These are phyloP conservation scores for Mucor sp. DNA, from an alignment of 371 early-diverging fungal species.

Conservation along the genomic window DNA sequence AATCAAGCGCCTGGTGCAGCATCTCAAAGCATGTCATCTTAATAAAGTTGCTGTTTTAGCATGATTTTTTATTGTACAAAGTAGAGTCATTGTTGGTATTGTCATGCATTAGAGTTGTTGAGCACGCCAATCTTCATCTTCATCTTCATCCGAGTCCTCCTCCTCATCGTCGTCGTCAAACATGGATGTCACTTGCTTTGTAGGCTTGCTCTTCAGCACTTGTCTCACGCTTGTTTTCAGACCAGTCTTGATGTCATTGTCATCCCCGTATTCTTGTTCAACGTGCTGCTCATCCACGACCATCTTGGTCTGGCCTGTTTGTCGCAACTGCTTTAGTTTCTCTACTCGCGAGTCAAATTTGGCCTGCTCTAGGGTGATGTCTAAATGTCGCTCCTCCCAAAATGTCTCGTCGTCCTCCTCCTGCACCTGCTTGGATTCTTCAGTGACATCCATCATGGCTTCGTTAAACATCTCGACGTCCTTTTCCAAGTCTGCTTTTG, in stretches of 20 bases:
- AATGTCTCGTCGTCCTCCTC: conserved; percentile 41
- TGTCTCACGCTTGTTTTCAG: conserved; percentile 29
- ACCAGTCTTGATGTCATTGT: conserved; percentile 16
- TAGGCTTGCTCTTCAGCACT: conserved; percentile 14
- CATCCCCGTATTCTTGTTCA: conserved; percentile 19
- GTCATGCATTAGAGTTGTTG: conserved; percentile 21
- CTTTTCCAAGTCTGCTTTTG: conserved; percentile 34
- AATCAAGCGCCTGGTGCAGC: conserved; percentile 39
- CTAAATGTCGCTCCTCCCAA: conserved; percentile 41
- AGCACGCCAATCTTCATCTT: conserved; percentile 28
- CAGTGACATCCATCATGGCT: conserved; percentile 38
- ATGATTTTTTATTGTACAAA: not conserved
- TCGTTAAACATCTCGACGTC: conserved; percentile 40
- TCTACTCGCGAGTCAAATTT: conserved; percentile 40
- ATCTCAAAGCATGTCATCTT: conserved; percentile 7
- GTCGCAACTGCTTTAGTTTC: conserved; percentile 34
- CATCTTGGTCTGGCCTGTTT: not conserved
- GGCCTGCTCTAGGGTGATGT: conserved; percentile 39
- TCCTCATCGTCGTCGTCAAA: conserved; percentile 24
- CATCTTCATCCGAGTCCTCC: conserved; percentile 21
- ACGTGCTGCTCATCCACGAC: not conserved
- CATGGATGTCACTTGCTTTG: conserved; percentile 18
- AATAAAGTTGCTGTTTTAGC: not conserved
- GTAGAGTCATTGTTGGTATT: not conserved
- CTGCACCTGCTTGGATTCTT: conserved; percentile 24